Conservation (phyloP, 345 rosid genomes). For the Eucalyptus guilfoylei region DNA sequence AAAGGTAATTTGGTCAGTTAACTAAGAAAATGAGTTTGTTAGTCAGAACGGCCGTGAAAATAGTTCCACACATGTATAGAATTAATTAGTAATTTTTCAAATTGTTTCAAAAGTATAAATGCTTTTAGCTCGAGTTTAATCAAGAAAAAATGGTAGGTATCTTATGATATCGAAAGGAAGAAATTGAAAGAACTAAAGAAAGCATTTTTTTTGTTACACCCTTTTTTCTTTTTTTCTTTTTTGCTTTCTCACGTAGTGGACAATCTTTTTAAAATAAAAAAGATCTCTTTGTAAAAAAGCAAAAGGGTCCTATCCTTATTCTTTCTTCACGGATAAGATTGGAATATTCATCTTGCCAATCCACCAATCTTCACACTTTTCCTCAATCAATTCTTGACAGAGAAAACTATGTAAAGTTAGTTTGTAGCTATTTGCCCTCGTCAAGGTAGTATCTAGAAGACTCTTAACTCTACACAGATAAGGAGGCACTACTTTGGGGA, state of each 20-base stretch:
- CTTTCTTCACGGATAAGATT: not conserved
- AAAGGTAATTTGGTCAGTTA: not conserved
- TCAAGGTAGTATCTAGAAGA: not conserved
- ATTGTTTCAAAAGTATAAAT: not conserved
- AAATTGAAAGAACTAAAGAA: not conserved
- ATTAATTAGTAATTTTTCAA: not conserved
- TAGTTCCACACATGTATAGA: not conserved
- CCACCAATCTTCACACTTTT: not conserved
- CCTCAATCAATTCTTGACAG: not conserved
- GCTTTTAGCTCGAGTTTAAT: too few relatives aligned
- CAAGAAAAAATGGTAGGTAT: not conserved
- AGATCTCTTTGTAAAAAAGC: not conserved
- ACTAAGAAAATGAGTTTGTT: not conserved
- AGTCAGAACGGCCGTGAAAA: not conserved
- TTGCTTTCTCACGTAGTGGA: not conserved
- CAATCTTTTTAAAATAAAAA: not conserved
- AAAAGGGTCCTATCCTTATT: not conserved
- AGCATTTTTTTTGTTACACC: not conserved
- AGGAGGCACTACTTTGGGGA: not conserved
- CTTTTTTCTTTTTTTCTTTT: too few relatives aligned
- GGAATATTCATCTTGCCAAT: not conserved
- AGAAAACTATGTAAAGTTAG: not conserved
- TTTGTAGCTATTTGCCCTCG: not conserved
- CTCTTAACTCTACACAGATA: not conserved
- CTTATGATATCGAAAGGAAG: too few relatives aligned